Percentiles rank a stretch among this genome's conserved stretches.
These are phyloP conservation scores for Amphichorda felina DNA, from an alignment of 2,329 filamentous ascomycete species.

Conservation along the genomic window DNA sequence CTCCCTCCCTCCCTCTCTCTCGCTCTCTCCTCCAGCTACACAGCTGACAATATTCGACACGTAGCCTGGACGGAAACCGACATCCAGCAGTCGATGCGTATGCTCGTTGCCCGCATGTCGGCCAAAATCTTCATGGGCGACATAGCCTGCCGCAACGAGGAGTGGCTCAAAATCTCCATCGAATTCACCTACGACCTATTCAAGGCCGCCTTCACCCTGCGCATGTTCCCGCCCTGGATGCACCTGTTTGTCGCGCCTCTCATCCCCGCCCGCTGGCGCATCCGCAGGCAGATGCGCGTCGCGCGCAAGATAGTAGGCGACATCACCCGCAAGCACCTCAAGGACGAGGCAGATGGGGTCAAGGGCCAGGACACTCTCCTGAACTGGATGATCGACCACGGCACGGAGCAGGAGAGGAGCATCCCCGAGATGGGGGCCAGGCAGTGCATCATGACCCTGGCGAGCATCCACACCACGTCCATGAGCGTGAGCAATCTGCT, in stretches of 20 bases:
- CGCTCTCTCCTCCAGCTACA: too few species aligned
- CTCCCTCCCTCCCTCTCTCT: too few species aligned
- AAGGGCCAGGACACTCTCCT: conserved; percentile 3
- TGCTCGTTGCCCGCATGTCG: conserved; percentile 12
- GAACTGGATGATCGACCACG: conserved; percentile 5
- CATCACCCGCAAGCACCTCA: conserved; percentile 1
- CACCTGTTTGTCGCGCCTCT: conserved; percentile 4
- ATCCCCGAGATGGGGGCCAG: conserved; percentile 1
- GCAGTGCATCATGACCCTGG: conserved; percentile 1
- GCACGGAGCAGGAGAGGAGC: background rate
- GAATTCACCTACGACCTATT: conserved; percentile 12
- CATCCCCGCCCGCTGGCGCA: conserved; percentile 2
- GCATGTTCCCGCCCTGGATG: conserved; percentile 4
- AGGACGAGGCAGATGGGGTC: background rate
- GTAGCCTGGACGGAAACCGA: conserved; percentile 3
- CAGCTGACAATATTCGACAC: too few species aligned
- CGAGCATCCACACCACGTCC: conserved; percentile 4
- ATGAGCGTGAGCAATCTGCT: background rate
- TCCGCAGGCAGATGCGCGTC: background rate
- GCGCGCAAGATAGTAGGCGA: background rate
- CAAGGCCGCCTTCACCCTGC: conserved; percentile 4
- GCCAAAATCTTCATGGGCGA: conserved; percentile 17
- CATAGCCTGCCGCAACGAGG: conserved; percentile 13
- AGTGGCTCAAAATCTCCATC: conserved; percentile 13
- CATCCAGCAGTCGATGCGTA: conserved; percentile 1